A percentile compares a stretch with the other conserved stretches of the same genome.
phyloP scores from a whole-genome alignment of 805 yeast species.

The Saturnispora quitensis region DNA sequence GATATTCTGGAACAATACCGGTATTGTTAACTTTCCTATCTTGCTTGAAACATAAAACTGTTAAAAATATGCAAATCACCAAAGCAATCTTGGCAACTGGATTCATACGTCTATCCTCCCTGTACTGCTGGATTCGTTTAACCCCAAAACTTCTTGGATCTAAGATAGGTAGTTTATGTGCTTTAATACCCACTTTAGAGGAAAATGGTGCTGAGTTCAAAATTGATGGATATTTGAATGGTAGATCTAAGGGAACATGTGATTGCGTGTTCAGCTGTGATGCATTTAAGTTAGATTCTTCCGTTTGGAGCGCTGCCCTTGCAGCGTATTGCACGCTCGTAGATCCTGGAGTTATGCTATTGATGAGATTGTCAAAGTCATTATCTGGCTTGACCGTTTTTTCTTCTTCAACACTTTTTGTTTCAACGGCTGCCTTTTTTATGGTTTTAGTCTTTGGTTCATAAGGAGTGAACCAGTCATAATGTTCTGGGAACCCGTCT shows the following conservation, averaged over 20 bases:
- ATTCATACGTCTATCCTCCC: conserved; percentile 46
- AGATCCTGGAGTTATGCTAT: conserved; percentile 7
- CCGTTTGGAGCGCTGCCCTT: conserved; percentile 11
- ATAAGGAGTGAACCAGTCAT: conserved; percentile 27
- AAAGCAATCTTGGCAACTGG: conserved; percentile 47
- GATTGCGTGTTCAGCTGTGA: conserved; percentile 10
- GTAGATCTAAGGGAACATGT: conserved; percentile 48
- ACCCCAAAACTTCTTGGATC: conserved; percentile 32
- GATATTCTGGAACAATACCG: conserved; percentile 26
- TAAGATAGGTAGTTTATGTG: conserved; percentile 28
- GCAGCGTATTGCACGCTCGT: conserved; percentile 5
- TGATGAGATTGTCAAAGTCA: conserved; percentile 10
- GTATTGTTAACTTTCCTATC: conserved; percentile 34
- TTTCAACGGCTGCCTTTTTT: background rate
- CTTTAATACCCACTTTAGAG: conserved; percentile 25
- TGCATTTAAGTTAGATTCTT: conserved; percentile 7
- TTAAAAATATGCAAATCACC: conserved; percentile 38
- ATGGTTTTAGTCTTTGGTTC: background rate
- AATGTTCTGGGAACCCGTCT: conserved; percentile 39
- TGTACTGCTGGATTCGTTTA: conserved; percentile 34
- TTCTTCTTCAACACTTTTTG: background rate
- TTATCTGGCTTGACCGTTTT: background rate
- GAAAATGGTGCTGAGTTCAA: conserved; percentile 16
- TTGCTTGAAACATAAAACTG: conserved; percentile 43
- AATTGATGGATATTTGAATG: conserved; percentile 38